phyloP scores from a whole-genome alignment of 345 rosid genomes.

The Turnera subulata region DNA sequence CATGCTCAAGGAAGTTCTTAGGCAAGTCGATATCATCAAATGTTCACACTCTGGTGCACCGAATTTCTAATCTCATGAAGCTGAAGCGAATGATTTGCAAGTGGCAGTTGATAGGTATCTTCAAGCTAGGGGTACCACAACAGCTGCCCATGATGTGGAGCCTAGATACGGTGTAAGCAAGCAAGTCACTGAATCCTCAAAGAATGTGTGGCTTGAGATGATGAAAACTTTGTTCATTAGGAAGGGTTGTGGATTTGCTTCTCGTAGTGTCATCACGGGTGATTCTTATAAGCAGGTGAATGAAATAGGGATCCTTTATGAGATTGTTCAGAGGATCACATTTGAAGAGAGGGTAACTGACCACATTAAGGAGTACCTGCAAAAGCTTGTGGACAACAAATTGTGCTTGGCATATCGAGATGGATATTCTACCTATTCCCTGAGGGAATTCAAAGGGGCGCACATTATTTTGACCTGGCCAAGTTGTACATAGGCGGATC shows the following conservation, averaged over 20 bases:
- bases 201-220: slow-evolving; percentile 91
- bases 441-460: slow-evolving; percentile 85
- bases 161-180: slow-evolving; percentile 51
- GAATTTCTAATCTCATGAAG: slow-evolving; percentile 76
- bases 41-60: slow-evolving; percentile 75
- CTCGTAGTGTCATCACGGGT: slow-evolving; percentile 96
- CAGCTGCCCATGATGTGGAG: slow-evolving; percentile 56
- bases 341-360: slow-evolving; percentile 79
- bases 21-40: slow-evolving; percentile 59
- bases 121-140: slow-evolving; percentile 77
- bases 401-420: slow-evolving; percentile 68
- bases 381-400: slow-evolving; percentile 68
- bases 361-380: slow-evolving; percentile 58
- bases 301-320: slow-evolving; percentile 81
- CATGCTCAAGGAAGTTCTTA: slow-evolving; percentile 74
- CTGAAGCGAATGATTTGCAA: slow-evolving; percentile 70
- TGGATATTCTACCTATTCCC: slow-evolving; percentile 71
- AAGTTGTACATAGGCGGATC: slow-evolving; percentile 76
- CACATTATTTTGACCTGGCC: slow-evolving; percentile 71
- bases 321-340: slow-evolving; percentile 80
- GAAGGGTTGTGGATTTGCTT: slow-evolving; percentile 93
- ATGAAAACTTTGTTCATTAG: slow-evolving; percentile 81
- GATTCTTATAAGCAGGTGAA: slow-evolving; percentile 73
- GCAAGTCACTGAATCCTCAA: slow-evolving; percentile 51
- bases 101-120: slow-evolving; percentile 67